Evolutionary conservation across 208 protist genomes (phyloP), one percentile per base, ranked within the genome.

Genomic region (Leptomonas seymouri): DNA sequence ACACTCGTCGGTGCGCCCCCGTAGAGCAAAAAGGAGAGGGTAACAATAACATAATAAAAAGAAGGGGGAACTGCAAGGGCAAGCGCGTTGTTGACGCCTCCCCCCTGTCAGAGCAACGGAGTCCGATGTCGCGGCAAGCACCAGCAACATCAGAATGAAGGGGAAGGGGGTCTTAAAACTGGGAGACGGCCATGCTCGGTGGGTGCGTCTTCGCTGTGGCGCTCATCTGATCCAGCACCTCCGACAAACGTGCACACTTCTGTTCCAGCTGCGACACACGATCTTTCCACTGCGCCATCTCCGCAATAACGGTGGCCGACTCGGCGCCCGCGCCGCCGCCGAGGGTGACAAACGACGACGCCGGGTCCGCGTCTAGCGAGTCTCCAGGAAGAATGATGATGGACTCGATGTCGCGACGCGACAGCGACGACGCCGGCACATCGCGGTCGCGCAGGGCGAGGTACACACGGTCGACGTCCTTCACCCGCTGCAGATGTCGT

Each of bases 381-480:
- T 68, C 69, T 2, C 59, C 70, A 7, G 67, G 68, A n/a, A 61
- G 72, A n/a, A 84, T 51, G 42, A 89, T 41, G 30, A 86, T 86
- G 7, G 68, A 70, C 36, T 76, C 80, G 30, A 92, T 79, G 48
- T 92, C 86, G 42, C 75, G 68, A 8, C 84, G 78, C 5, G 75
- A 80, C 3, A 89, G 80, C 27, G 83, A 82, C 28, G 83, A 85
- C 20, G 83, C 79, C 12, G 65, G 65, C 28, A 77, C 70, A 54
- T 85, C 66, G 39, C 78, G 73, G 41, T 82, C 67, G 7, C 73
- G 78, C 51, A 88, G 68, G 11, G 82, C 70, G 34, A 80, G 72
- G 68, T 81, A 80, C 21, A 89, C 79, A 51, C 70, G 81, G 30
- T 89, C 81, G 14, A 86, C 81, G 30, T 92, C 86, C 67, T 84